A percentile compares a stretch with the other conserved stretches of the same genome.
These are phyloP conservation scores for Metschnikowia kunwiensis DNA, from an alignment of 805 yeast genomes.

Conservation along the genomic window DNA sequence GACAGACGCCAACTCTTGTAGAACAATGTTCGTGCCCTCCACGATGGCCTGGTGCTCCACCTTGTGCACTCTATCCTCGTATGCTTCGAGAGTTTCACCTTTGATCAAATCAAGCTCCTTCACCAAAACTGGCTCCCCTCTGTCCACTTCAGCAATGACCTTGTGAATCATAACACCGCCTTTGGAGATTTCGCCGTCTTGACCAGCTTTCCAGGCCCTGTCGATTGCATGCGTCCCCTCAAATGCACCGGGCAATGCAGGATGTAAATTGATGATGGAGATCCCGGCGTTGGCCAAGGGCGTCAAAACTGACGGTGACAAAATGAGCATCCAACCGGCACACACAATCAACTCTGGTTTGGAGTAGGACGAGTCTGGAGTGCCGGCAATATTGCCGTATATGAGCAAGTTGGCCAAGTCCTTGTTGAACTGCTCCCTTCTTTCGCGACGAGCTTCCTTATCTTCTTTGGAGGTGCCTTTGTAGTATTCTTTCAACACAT, in stretches of 20 bases:
- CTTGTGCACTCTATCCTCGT: constrained; percentile 78
- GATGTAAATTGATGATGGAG: constrained; percentile 90
- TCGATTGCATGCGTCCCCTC: constrained; percentile 98
- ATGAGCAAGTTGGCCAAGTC: constrained; percentile 74
- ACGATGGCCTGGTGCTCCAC: constrained; percentile 91
- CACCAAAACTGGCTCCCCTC: constrained; percentile 85
- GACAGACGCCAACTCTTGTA: constrained; percentile 30
- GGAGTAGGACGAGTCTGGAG: constrained; percentile 26
- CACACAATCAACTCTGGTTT: constrained; percentile 88
- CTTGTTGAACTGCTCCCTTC: constrained; percentile 68
- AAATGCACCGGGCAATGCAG: constrained; percentile 95
- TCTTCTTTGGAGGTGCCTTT: constrained; percentile 71
- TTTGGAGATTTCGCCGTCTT: constrained; percentile 65
- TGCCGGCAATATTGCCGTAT: constrained; percentile 42
- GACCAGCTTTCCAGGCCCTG: constrained; percentile 94
- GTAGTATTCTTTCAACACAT: constrained; percentile 70
- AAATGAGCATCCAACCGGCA: constrained; percentile 97
- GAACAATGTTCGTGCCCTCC: constrained; percentile 74
- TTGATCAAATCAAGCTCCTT: constrained; percentile 68
- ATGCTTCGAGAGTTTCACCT: constrained; percentile 74
- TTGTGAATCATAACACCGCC: constrained; percentile 97
- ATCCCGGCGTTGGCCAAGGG: constrained; percentile 60
- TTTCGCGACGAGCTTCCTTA: constrained; percentile 50
- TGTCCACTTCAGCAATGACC: constrained; percentile 94
- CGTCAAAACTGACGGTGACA: constrained; percentile 70